A percentile compares a stretch with the other conserved stretches of the same genome.
These are phyloP conservation scores for Lentinula edodes DNA, from an alignment of 768 basidiomycete genomes.

Conservation along the genomic window DNA sequence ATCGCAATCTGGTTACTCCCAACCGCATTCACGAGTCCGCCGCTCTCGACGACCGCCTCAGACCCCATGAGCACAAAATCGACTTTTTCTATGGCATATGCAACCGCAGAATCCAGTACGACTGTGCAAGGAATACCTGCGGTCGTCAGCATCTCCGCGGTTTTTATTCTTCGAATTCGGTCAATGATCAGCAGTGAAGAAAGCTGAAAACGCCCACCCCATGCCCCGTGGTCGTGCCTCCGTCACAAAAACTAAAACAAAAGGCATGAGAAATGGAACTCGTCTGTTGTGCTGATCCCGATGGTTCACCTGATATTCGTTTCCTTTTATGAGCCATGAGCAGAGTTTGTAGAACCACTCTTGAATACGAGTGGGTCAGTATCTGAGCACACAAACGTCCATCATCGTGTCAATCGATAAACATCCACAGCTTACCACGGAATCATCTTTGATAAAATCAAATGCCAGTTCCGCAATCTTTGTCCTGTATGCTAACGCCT, in stretches of 20 bases:
- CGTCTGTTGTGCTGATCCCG: neutral
- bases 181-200: constrained; percentile 1
- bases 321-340: constrained; percentile 87
- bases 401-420: constrained; percentile 4
- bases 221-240: constrained; percentile 88
- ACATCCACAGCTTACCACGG: constrained; percentile 50
- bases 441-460: constrained; percentile 93
- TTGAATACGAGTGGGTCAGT: constrained; percentile 93
- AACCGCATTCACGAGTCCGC: constrained; percentile 86
- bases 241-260: constrained; percentile 79
- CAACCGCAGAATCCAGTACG: constrained; percentile 93
- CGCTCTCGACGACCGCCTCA: constrained; percentile 97
- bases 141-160: constrained; percentile 79
- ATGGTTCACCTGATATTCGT: constrained; percentile 67
- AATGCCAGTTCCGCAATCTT: constrained; percentile 88
- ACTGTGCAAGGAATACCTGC: constrained; percentile 90
- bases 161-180: constrained; percentile 62
- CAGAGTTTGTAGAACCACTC: constrained; percentile 92
- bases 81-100: constrained; percentile 94
- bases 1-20: constrained; percentile 97
- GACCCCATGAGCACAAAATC: constrained; percentile 95
- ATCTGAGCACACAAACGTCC: constrained; percentile 48
- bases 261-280: constrained; percentile 10
- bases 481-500: constrained; percentile 79
- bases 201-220: constrained; percentile 49